Evolutionary conservation across 768 basidiomycete species (phyloP).

Genomic region (Tremella yokohamensis): DNA sequence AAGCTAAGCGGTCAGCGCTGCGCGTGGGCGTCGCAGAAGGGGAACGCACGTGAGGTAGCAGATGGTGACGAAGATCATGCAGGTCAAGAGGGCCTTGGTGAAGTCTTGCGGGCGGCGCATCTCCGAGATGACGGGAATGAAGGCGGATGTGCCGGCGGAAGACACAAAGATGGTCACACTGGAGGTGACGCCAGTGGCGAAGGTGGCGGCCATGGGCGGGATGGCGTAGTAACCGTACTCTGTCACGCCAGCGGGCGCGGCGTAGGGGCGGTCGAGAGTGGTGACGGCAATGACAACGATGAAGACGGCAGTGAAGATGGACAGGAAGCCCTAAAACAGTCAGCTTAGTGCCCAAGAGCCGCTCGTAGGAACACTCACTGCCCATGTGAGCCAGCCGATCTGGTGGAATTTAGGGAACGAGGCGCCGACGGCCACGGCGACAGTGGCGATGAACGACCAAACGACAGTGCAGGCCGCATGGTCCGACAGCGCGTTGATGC

Average conservation of each 20-base stretch:
- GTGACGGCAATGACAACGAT: conserved; percentile 29
- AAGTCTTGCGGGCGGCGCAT: conserved; percentile 41
- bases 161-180: conserved; percentile 18
- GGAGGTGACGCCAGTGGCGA: conserved; percentile 13
- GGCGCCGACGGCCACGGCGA: conserved; percentile 14
- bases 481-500: conserved; percentile 24
- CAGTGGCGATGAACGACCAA: conserved; percentile 12
- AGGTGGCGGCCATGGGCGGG: conserved; percentile 11
- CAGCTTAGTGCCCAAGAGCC: not conserved
- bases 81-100: conserved; percentile 32
- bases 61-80: conserved; percentile 23
- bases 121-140: conserved; percentile 35
- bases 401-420: conserved; percentile 22
- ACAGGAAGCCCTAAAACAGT: conserved; percentile 15
- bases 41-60: conserved; percentile 6
- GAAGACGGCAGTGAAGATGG: conserved; percentile 23
- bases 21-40: not conserved
- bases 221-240: conserved; percentile 18
- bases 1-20: conserved; percentile 4
- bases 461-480: conserved; percentile 32
- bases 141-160: conserved; percentile 10
- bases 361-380: conserved; percentile 7
- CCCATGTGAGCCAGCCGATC: conserved; percentile 21
- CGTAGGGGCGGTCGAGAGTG: conserved; percentile 19
- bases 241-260: conserved; percentile 21